Base-by-base conservation (phyloP, 495 filamentous ascomycete species). In the Schizothecium vesticola region DNA sequence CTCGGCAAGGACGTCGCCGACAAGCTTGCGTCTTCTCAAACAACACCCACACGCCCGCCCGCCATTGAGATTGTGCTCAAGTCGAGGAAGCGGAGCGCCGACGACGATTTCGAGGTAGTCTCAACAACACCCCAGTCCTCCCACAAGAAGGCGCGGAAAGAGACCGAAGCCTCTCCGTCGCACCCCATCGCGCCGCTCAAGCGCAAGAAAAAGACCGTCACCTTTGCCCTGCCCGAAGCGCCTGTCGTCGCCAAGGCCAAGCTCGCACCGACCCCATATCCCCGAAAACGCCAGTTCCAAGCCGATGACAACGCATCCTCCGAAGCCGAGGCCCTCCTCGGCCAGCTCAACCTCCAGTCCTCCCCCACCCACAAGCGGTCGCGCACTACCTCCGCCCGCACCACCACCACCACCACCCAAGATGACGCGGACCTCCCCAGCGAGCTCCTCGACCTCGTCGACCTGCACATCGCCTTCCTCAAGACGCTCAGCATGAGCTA, bases 401-500 rank as follows among this genome's bases (percentile, higher is more conserved):
- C n/a, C n/a, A n/a, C n/a, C 33, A 16, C 33, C 33, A 74, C 71
- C n/a, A 71, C 76, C 9, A 33, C 64, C 51, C 74, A 79, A 13
- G 64, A 67, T 51, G 78, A 81, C 51, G 55, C 73, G 31, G 72
- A 76, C 43, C 79, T 88, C 19, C 86, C 87, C 0, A 68, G 67
- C 24, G 87, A 88, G 72, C 78, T 90, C 26, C 67, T 84, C 68
- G 82, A 85, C 67, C 81, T 90, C 59, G 75, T 87, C 64, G 76
- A 82, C 62, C 77, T 90, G 6, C 83, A 89, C 70, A 75, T 82
- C 29, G 79, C 86, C 61, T 86, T 90, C 65, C 81, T 89, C 66
- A 84, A 83, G 59, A 83, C 87, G 22, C 76, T 89, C 22, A 84
- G 81, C 22, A 74, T 89, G 63, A 84, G 89, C 66, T 83, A 83